Base-by-base conservation (phyloP, 2,329 filamentous ascomycete genomes). In the Myriosclerotinia scirpicola region DNA sequence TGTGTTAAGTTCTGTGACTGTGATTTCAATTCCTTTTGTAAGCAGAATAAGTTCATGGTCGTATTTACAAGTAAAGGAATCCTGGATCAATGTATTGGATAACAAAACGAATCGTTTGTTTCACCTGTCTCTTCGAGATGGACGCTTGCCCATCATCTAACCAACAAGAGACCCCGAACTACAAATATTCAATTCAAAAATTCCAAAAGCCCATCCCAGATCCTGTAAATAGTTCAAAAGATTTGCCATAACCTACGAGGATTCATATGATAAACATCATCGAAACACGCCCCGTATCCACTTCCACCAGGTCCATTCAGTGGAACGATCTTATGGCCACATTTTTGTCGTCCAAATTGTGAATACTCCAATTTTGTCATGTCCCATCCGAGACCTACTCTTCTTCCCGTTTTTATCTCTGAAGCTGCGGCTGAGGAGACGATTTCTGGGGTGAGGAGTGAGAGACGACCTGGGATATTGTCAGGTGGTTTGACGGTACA, bases 301-400 rank as follows among this genome's bases (percentile, higher is more conserved):
- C 34, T 67, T 20, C 67, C 69, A 15, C 63, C 69, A 17, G 68
- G 67, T 12, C 79, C 78, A 11, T 85, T 75, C 20, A 84, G 67
- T 14, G 81, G 79, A 0, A 83, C 77, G 65, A 86, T 82, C 65
- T 79, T 79, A 69, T 85, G 84, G 42, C 81, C 75, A 61, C 81
- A 82, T 11, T 81, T 80, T 44, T 81, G 80, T 2, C 85, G 79
- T 54, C 81, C 80, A 69, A 86, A 82, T 68, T 83, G 82, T 1
- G 84, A 82, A 69, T 82, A 80, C 67, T 86, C 83, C 3, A 86
- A 76, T 71, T 86, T 86, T 26, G 80, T 81, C 68, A 87, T 73
- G 34, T 84, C 81, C 84, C 84, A 87, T 36, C 80, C 80, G 50
- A 87, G 77, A 12, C 81, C 81, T 34, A 85, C 80, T 42, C 83